phyloP scores from a whole-genome alignment of 106 monocot genomes.

The Platanthera zijinensis region DNA sequence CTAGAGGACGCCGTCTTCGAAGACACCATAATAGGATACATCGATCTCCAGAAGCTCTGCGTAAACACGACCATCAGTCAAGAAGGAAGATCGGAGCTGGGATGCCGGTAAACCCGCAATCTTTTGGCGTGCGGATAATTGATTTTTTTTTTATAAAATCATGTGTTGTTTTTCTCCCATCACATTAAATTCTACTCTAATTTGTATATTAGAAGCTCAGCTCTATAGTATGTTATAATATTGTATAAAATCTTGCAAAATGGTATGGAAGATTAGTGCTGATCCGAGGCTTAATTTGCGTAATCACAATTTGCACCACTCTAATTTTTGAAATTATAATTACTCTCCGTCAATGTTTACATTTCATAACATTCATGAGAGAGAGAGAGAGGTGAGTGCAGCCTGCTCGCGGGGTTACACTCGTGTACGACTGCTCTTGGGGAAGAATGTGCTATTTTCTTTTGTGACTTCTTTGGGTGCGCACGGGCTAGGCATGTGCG shows the following conservation, averaged over 20 bases:
- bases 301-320: too few species aligned
- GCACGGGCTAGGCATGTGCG: too few species aligned
- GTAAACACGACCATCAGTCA: slow-evolving; percentile 47
- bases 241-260: background rate
- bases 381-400: too few species aligned
- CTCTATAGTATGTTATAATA: background rate
- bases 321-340: too few species aligned
- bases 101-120: slow-evolving; percentile 44
- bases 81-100: slow-evolving; percentile 60
- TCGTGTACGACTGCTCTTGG: too few species aligned
- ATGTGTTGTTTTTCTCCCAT: background rate
- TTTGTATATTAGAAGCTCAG: background rate
- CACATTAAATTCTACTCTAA: background rate
- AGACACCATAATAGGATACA: slow-evolving; percentile 90
- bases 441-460: too few species aligned
- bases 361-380: too few species aligned
- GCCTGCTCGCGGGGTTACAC: too few species aligned
- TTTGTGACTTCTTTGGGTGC: too few species aligned
- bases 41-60: slow-evolving; percentile 91
- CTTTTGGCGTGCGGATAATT: background rate
- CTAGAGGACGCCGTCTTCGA: slow-evolving; percentile 61
- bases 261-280: too few species aligned
- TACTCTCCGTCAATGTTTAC: too few species aligned
- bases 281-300: too few species aligned
- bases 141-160: background rate